Evolutionary conservation across 2,329 filamentous ascomycete species (phyloP), one percentile per base, ranked within the genome.

Genomic region (Coniochaeta sp.): DNA sequence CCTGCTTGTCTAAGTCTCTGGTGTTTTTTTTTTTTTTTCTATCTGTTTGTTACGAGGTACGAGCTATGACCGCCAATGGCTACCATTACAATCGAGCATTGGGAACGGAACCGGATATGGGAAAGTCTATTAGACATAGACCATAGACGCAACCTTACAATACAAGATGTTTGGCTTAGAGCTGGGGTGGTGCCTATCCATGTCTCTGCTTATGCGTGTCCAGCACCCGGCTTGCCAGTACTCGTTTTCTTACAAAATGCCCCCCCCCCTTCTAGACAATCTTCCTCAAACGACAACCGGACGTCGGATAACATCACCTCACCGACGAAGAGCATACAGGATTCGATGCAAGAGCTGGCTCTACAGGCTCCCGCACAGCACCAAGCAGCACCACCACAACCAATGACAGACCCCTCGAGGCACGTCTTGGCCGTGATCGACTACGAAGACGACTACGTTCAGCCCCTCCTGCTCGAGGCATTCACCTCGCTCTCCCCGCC

Each of bases 401-500:
- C n/a, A n/a, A n/a, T n/a, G 24, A 12, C 26, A 32, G n/a, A 6
- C 4, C 10, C n/a, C 17, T 28, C 52, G 68, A 75, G 59, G 73
- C 76, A 12, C 44, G 73, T 91, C 64, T 87, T 90, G 74, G 90
- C 90, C 57, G 73, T 93, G 57, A 79, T 97, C 67, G 82, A 91
- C 69, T 97, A 96, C 73, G 90, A 92, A 68, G 92, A 97, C 71
- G 71, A 81, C 52, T 99, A 98, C 71, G 91, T 98, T 9, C 91
- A 97, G 69, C 91, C 91, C 1, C 82, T 98, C 42, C 88, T 98
- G 62, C 73, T 92, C 55, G 77, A 83, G 22, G 90, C 92, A n/a
- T 77, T 98, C 24, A 71, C 84, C 57, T 77, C 81, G 4, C 75
- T 84, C 26, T 78, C 95, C 7, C 83, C 88, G 19, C n/a, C n/a